Evolutionary conservation across 1,284 basidiomycete genomes (phyloP).

Genomic region (Thelephora terrestris): DNA sequence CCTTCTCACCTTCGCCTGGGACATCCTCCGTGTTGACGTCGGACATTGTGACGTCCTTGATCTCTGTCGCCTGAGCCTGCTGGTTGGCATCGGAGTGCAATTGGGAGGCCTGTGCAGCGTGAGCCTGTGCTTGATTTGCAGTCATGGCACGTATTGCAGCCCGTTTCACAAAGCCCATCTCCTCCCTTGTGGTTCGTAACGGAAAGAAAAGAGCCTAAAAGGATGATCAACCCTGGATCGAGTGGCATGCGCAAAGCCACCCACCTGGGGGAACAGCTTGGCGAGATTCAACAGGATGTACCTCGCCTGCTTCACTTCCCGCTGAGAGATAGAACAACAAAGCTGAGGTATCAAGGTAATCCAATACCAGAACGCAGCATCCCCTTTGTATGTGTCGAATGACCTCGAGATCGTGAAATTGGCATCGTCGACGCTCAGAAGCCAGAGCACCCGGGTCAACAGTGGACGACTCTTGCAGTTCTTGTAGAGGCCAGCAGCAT

Average conservation of each 20-base stretch:
- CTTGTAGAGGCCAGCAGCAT: slow-evolving; percentile 95
- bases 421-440: slow-evolving; percentile 89
- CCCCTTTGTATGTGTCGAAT: slow-evolving; percentile 96
- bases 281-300: slow-evolving; percentile 87
- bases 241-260: slow-evolving; percentile 16
- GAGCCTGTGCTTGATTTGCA: slow-evolving; percentile 7
- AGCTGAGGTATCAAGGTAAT: slow-evolving; percentile 96
- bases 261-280: slow-evolving; percentile 87
- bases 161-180: slow-evolving; percentile 54
- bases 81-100: slow-evolving; percentile 1
- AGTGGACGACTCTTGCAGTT: slow-evolving; percentile 89
- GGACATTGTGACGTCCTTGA: slow-evolving; percentile 3
- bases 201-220: slow-evolving; percentile 90
- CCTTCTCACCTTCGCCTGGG: no score
- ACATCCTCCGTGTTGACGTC: background rate
- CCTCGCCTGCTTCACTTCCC: slow-evolving; percentile 89
- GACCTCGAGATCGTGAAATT: slow-evolving; percentile 72
- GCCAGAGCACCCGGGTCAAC: slow-evolving; percentile 89
- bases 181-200: slow-evolving; percentile 86
- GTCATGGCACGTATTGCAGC: slow-evolving; percentile 23
- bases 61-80: slow-evolving; percentile 4
- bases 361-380: slow-evolving; percentile 98
- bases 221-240: slow-evolving; percentile 7
- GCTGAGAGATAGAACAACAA: slow-evolving; percentile 82
- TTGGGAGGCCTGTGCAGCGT: background rate